phyloP scores from a whole-genome alignment of 176 grass and related monocot species.

The Tuctoria greenei region DNA sequence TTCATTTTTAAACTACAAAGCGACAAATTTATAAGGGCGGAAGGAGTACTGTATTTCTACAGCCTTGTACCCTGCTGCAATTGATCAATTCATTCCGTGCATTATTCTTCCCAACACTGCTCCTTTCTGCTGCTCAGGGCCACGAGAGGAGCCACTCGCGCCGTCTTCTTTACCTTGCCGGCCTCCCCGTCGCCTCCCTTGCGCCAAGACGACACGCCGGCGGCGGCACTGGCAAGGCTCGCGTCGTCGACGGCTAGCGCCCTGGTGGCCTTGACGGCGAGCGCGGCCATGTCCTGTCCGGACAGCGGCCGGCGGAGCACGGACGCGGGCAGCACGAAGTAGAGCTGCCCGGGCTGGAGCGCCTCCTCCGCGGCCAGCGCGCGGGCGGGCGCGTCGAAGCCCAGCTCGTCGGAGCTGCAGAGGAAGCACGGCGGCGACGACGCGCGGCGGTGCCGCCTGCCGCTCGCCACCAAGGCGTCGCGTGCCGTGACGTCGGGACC shows the following conservation, averaged over 20 bases:
- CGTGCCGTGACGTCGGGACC: slow-evolving; percentile 15
- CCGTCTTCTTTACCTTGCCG: background rate
- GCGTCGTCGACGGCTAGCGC: slow-evolving; percentile 29
- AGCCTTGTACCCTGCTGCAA: too few species aligned
- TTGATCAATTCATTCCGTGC: too few species aligned
- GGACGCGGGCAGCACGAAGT: slow-evolving; percentile 58
- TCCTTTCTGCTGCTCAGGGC: background rate
- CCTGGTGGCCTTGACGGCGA: slow-evolving; percentile 54
- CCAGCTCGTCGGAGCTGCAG: slow-evolving; percentile 79
- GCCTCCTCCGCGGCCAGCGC: slow-evolving; percentile 24
- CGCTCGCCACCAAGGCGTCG: slow-evolving; percentile 32
- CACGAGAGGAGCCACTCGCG: slow-evolving; percentile 20
- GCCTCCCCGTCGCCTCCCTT: background rate
- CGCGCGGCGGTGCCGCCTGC: background rate
- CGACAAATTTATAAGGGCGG: too few species aligned
- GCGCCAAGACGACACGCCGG: background rate
- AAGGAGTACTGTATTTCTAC: too few species aligned
- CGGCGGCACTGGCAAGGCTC: background rate
- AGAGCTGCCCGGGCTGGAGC: slow-evolving; percentile 58
- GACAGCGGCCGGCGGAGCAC: slow-evolving; percentile 36
- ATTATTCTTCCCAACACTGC: too few species aligned
- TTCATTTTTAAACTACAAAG: too few species aligned
- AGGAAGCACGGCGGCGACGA: slow-evolving; percentile 33
- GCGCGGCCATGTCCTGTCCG: slow-evolving; percentile 62
- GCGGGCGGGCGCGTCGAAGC: slow-evolving; percentile 37